Evolutionary conservation across 1,139 yeast species (phyloP), one percentile per base, ranked within the genome.

Genomic region (Hansenula lynferdii): DNA sequence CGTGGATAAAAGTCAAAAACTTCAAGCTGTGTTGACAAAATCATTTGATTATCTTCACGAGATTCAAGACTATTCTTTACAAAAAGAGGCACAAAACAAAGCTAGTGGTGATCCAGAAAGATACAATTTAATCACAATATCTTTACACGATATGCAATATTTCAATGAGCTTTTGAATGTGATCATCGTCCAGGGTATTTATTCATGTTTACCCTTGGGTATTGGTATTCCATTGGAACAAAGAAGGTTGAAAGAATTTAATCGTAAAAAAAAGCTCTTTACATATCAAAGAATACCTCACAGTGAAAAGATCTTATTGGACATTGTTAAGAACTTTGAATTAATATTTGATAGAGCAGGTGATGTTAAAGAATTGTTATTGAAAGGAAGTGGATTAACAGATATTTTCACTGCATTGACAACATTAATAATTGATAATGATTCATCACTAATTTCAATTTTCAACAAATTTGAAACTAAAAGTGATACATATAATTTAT

Each of bases 141-240:
- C 97, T 0, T 65, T 90, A 10, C 90, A 86, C 53, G 97, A 90
- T 56, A 78, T 90, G 68, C 82, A 80, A 54, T 73, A 77, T 3
- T 75, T 90, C 43, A 81, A 85, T 35, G 74, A 71, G 22, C 55
- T 90, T 35, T 61, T 82, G 20, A 83, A 82, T 44, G 45, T 81
- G 14, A 65, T 90, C 3, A 75, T 89, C 0, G 61, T 83, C 1
- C 82, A 78, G 44, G 90, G 95, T 0, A 69, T 89, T 0, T 84
- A 83, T 47, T 78, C 92, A 0, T 73, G 77, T 24, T 49, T 86
- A 4, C 74, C 78, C 2, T 47, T 57, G 25, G 72, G 72, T 3
- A 68, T 79, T 14, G 87, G 92, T 0, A 71, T 86, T 6, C 89
- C 94, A 0, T 57, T 84, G 23, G 79, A 71, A 5, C 72, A 78